Base-by-base conservation (phyloP, 2,329 filamentous ascomycete genomes). In the Xenoacremonium recifei region DNA sequence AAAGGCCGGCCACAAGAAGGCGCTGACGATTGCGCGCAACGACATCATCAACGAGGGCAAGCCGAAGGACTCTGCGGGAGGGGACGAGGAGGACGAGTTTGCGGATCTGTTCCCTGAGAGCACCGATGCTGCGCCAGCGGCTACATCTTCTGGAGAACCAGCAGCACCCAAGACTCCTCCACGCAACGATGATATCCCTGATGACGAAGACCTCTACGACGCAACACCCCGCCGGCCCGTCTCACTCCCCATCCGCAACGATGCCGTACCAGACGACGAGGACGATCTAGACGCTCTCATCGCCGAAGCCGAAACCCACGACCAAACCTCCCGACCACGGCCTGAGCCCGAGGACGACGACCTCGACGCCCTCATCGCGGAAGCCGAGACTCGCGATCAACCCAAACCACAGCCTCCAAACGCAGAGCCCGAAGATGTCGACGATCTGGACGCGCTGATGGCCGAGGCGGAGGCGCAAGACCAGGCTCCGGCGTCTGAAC, bases 1-100 rank as follows among this genome's bases (percentile, higher is more conserved):
- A 64, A 96, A 95, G 67, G 75, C 89, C 1, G 93, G 93, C 2
- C 93, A 96, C 66, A 89, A 85, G 55, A 91, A 87, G 61, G 74
- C 76, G 12, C 77, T 97, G 62, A 80, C 87, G 50, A 77, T 80
- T 21, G 85, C 85, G 68, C 77, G 92, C 46, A 80, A 80, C 61
- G 82, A 87, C 49, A 95, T 89, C 87, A 92, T 97, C 51, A 80
- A 92, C 42, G 87, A 95, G 62, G 73, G 77, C 7, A 86, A 79
- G 51, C 80, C 82, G 0, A 77, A 68, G 35, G 50, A 63, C 0
- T 50, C 58, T 11, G 61, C 62, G 1, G 60, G 67, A 3, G 55
- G 57, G 2, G 61, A 63, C 3, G 62, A 65, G 5, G 63, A 63
- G 1, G 60, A 64, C 11, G 50, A 55, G 3, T 43, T 49, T 18